These are phyloP conservation scores for Candida fluviatilis DNA, from an alignment of 805 yeast genomes.

Conservation along the genomic window DNA sequence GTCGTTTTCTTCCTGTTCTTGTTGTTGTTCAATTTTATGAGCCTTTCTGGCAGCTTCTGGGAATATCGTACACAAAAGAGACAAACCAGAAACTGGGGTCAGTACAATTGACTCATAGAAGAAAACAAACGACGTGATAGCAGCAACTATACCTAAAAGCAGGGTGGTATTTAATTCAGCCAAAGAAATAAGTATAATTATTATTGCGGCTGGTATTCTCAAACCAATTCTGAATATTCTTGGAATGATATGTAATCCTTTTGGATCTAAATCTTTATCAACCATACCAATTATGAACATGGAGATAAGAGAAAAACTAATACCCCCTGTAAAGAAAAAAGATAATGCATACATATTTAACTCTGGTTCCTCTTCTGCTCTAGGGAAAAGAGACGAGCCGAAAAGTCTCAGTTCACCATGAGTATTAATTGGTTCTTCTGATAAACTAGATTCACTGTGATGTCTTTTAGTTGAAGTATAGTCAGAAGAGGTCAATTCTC, in stretches of 20 bases:
- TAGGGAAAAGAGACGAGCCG: no score
- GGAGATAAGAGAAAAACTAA: slow-evolving; percentile 40
- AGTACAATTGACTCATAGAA: slow-evolving; percentile 34
- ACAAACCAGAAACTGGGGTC: slow-evolving; percentile 16
- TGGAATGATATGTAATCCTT: slow-evolving; percentile 23
- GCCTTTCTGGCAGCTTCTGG: slow-evolving; percentile 3
- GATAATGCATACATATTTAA: slow-evolving; percentile 37
- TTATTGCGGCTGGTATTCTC: slow-evolving; percentile 38
- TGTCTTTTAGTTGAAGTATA: slow-evolving; percentile 8
- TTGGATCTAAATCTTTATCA: slow-evolving; percentile 43
- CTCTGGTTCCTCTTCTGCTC: slow-evolving; percentile 24
- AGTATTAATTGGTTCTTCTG: neutral
- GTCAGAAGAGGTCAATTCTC: slow-evolving; percentile 38
- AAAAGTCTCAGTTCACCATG: no score
- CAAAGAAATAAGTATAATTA: slow-evolving; percentile 41
- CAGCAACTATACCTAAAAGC: slow-evolving; percentile 41
- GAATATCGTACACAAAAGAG: no score
- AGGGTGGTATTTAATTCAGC: slow-evolving; percentile 35
- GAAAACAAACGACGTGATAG: slow-evolving; percentile 28
- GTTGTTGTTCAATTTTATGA: neutral
- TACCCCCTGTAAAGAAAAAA: slow-evolving; percentile 51
- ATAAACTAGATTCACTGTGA: neutral
- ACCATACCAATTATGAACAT: slow-evolving; percentile 38
- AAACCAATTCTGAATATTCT: slow-evolving; percentile 35
- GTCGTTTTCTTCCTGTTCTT: neutral